Evolutionary conservation across 179 eudicot species (phyloP), one percentile per base, ranked within the genome.

Genomic region (Patellifolia procumbens): DNA sequence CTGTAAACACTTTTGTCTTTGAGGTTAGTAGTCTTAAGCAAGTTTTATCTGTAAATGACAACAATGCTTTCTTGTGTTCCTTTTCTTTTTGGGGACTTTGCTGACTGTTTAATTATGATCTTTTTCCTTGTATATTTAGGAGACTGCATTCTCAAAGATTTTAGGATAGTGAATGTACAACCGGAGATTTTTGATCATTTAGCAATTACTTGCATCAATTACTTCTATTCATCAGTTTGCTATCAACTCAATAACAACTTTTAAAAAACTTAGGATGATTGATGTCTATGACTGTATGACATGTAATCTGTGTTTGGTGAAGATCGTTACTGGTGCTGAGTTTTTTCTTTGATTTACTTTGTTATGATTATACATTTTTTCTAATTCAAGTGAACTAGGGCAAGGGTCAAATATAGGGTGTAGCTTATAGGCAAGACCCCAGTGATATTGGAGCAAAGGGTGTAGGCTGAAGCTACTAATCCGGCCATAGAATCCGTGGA

Each of bases 1-100:
- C 89, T 68, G 91, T 88, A 58, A 84, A 88, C 74, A 80, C 67
- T 32, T 88, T 88, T 85, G 82, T 88, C 69, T 85, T 65, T 39
- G 89, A 88, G 89, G 91, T 87, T 84, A 49, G 78, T 20, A 19
- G 66, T 7, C 24, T 35, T 68, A 43, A 60, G 19, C 28, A 39
- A 16, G 34, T 60, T 24, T 42, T 39, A 17, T 60, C 19, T 73
- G 35, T 24, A 22, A 37, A 26, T 73, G 52, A 58, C 37, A 39
- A 35, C 1, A 64, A 8, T 64, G 20, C 7, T 56, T 39, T 12
- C 16, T 39, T 24, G 12, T 13, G 12, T 28, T 32, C 4, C 7
- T 32, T 19, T 34, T 20, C n/a, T 52, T 31, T n/a, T 13, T 66
- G 20, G 20, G 70, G 39, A 66, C 5, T 11, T 43, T 37, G 31